Conservation (phyloP, 2,329 filamentous ascomycete genomes). For the Boeremia lycopersici region DNA sequence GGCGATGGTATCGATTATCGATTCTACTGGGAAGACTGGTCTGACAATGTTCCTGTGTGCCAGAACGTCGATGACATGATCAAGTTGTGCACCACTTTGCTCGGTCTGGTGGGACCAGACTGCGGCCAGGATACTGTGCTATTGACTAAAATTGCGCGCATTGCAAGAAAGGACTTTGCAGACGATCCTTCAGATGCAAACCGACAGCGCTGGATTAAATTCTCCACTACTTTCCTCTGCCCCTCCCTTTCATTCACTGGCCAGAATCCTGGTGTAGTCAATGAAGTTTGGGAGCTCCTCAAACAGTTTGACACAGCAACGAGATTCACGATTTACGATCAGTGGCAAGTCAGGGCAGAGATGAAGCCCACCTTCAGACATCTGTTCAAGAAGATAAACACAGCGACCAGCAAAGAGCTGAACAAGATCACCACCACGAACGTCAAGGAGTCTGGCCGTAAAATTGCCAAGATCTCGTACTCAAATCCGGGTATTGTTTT, state of each 20-base stretch:
- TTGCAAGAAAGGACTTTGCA: slow-evolving; percentile 76
- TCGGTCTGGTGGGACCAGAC: slow-evolving; percentile 85
- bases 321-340: slow-evolving; percentile 87
- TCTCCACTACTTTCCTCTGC: slow-evolving; percentile 83
- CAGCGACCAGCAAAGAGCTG: slow-evolving; percentile 83
- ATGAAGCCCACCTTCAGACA: slow-evolving; percentile 70
- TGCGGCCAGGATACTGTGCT: slow-evolving; percentile 84
- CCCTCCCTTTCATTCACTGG: slow-evolving; percentile 87
- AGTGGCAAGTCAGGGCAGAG: slow-evolving; percentile 69
- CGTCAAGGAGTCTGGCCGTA: slow-evolving; percentile 81
- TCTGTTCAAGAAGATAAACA: slow-evolving; percentile 76
- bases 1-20: slow-evolving; percentile 78
- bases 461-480: slow-evolving; percentile 89
- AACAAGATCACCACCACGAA: slow-evolving; percentile 91
- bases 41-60: slow-evolving; percentile 89
- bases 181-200: slow-evolving; percentile 75
- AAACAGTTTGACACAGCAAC: slow-evolving; percentile 76
- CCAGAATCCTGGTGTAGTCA: slow-evolving; percentile 81
- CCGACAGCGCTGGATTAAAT: slow-evolving; percentile 77
- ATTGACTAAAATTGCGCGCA: slow-evolving; percentile 81
- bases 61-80: slow-evolving; percentile 91
- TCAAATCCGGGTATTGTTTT: slow-evolving; percentile 92
- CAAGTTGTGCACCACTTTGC: slow-evolving; percentile 78
- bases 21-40: slow-evolving; percentile 98
- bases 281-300: slow-evolving; percentile 84